Evolutionary conservation across 1,284 basidiomycete species (phyloP), one percentile per base, ranked within the genome.

Genomic region (Bothia castanella): DNA sequence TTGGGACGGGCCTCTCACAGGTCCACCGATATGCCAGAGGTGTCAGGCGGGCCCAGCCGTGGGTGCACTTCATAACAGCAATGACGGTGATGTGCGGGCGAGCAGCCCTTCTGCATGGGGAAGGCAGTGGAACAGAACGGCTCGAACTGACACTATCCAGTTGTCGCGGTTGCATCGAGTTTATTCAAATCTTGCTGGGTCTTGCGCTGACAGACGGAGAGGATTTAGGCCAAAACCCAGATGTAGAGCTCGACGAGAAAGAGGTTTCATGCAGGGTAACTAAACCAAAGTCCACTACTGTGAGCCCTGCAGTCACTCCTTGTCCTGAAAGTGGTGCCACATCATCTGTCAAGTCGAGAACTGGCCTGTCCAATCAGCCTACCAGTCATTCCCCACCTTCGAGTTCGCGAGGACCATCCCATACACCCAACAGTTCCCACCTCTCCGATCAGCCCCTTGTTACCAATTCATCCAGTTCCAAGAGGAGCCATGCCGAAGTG

Each of bases 21-120:
- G 44, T 46, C 19, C 44, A 45, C 1, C 44, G 44, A 14, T 51
- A 51, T 29, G 31, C 29, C 2, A 41, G 50, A 42, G 44, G 49
- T 2, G 38, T 42, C 19, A 21, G 27, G 17, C 40, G 34, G 3
- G 32, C 47, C 4, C 47, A 49, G 23, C 47, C 47, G 1, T 48
- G 47, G 47, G 16, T 36, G 1, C 47, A 37, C 5, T 42, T 42
- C 11, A 16, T 21, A 3, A 9, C 42, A n/a, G 47, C 40, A 0
- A 20, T 48, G 20, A 21, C 32, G 7, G 21, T 49, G 9, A 5
- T 20, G 2, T 7, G 21, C 6, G 41, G 47, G 2, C 23, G 40
- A 7, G 40, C 29, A 13, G 40, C 6, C 29, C 32, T 23, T 12
- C 42, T 19, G 32, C 42, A 17, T 42, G 42, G 23, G 23, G 42